A percentile compares a stretch with the other conserved stretches of the same genome.
phyloP scores from a whole-genome alignment of 768 basidiomycete species.

The Trametes cinnabarina region DNA sequence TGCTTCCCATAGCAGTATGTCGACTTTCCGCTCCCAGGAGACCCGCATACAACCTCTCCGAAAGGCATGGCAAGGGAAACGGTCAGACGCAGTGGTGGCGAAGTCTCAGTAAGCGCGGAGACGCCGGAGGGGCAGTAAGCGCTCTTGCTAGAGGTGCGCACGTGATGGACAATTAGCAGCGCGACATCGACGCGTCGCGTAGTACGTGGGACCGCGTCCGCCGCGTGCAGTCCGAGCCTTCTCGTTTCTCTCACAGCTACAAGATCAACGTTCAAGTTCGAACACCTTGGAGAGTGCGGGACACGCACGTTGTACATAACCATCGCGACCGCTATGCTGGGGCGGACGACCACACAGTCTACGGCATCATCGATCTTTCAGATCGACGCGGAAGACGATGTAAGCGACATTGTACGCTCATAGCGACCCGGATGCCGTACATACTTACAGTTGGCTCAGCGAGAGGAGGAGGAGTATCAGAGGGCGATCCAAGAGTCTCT shows the following conservation, averaged over 20 bases:
- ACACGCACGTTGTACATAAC: neutral
- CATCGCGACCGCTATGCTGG: neutral
- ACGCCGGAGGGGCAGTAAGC: too few relatives aligned
- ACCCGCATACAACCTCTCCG: conserved; percentile 83
- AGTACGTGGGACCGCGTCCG: neutral
- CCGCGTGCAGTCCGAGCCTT: neutral
- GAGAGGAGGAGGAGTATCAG: conserved; percentile 3
- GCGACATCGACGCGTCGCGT: neutral
- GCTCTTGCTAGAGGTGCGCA: neutral
- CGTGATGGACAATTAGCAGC: conserved; percentile 6
- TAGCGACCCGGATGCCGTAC: too few relatives aligned
- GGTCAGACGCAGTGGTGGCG: neutral
- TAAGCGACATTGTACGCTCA: neutral
- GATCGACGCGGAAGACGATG: conserved; percentile 4
- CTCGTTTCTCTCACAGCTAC: neutral
- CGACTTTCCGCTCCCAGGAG: conserved; percentile 85
- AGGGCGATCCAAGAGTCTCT: conserved; percentile 1
- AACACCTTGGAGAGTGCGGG: too few relatives aligned
- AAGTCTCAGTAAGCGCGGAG: neutral
- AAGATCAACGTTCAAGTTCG: too few relatives aligned
- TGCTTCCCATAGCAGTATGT: conserved; percentile 87
- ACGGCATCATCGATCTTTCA: neutral
- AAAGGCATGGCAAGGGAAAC: conserved; percentile 60
- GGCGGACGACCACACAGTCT: neutral
- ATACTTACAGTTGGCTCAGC: neutral